Percentiles rank a stretch among this genome's conserved stretches.
These are phyloP conservation scores for Bipolaris oryzae DNA, from an alignment of 2,329 filamentous ascomycete genomes.

Conservation along the genomic window DNA sequence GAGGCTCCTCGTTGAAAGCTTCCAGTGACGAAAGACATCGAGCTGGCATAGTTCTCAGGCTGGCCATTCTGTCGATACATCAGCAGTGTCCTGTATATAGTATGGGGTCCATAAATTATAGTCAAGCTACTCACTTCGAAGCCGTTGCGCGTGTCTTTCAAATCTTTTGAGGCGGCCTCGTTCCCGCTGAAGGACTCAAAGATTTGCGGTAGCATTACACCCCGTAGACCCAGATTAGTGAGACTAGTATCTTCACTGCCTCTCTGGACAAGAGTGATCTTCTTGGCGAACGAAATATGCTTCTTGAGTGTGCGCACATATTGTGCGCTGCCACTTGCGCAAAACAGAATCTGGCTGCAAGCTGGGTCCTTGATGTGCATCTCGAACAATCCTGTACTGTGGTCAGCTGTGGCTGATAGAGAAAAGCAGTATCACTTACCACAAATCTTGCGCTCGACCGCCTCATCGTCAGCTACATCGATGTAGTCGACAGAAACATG, in stretches of 20 bases:
- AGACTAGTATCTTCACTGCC: neutral
- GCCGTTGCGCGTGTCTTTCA: neutral
- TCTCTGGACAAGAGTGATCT: neutral
- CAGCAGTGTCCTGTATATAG: neutral
- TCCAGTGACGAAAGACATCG: neutral
- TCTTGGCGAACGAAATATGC: neutral
- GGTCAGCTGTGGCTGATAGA: neutral
- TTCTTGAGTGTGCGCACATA: neutral
- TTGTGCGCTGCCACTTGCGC: neutral
- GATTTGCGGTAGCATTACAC: neutral
- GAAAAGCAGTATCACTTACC: neutral
- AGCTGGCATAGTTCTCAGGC: neutral
- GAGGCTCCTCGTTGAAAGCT: neutral
- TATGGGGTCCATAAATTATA: neutral
- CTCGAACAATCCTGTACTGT: neutral
- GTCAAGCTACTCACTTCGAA: neutral
- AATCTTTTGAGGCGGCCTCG: neutral
- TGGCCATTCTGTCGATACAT: neutral
- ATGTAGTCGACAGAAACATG: constrained; percentile 3
- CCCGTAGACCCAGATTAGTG: neutral
- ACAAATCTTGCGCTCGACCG: constrained; percentile 6
- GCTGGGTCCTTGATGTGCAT: neutral
- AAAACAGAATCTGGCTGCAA: neutral
- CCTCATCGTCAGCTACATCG: constrained; percentile 1
- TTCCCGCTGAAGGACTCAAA: neutral